Percentiles rank a stretch among this genome's conserved stretches.
Conservation (phyloP, 2,329 filamentous ascomycete genomes). For the Stachybotrys elegans region DNA sequence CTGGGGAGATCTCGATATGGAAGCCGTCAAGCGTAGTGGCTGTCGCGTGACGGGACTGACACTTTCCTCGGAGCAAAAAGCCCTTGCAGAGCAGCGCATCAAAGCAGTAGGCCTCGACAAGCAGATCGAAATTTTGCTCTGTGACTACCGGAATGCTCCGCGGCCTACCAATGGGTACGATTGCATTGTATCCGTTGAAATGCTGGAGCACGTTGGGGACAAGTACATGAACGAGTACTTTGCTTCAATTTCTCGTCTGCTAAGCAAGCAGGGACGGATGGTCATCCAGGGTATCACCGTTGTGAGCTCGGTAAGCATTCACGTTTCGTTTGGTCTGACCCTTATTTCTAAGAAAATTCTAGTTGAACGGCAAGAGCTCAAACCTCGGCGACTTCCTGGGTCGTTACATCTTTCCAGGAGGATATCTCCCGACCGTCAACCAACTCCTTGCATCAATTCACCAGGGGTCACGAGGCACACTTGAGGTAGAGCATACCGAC, state of each 20-base stretch:
- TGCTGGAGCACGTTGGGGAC: conserved; percentile 69
- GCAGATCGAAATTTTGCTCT: conserved; percentile 59
- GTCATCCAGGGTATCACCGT: conserved; percentile 77
- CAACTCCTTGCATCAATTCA: conserved; percentile 56
- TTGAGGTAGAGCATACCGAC: conserved; percentile 63
- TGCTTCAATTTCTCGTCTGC: conserved; percentile 52
- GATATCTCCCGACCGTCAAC: conserved; percentile 57
- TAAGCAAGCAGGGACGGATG: conserved; percentile 63
- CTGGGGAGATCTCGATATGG: conserved; percentile 71
- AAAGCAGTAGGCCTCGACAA: conserved; percentile 52
- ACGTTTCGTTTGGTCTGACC: conserved; percentile 52
- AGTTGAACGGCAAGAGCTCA: conserved; percentile 54
- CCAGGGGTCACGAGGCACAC: conserved; percentile 51
- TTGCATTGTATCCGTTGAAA: conserved; percentile 71
- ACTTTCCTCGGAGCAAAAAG: conserved; percentile 64
- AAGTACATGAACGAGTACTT: conserved; percentile 67
- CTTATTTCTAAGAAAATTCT: conserved; percentile 60
- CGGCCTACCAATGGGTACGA: conserved; percentile 54
- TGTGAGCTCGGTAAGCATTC: background rate
- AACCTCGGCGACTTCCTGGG: conserved; percentile 53
- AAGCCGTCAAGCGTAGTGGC: conserved; percentile 59
- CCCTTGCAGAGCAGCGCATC: conserved; percentile 61
- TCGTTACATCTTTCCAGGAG: conserved; percentile 75
- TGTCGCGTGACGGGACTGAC: conserved; percentile 67
- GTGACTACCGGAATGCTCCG: conserved; percentile 63